A percentile compares a stretch with the other conserved stretches of the same genome.
Conservation (phyloP, 208 protist species). For the Phytomonas sp. region DNA sequence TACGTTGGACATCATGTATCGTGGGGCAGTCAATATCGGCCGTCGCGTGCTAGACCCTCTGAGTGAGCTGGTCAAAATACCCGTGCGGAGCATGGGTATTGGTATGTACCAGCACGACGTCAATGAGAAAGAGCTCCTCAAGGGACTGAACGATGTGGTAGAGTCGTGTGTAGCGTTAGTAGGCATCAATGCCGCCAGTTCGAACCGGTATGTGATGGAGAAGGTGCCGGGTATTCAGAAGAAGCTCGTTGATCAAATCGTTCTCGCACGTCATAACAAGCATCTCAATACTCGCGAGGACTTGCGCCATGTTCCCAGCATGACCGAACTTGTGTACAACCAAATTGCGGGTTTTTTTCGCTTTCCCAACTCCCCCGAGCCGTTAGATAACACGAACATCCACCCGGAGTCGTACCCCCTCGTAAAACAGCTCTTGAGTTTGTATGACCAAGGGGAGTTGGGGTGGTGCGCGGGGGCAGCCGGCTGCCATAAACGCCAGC, state of each 20-base stretch:
- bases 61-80: conserved; percentile 86
- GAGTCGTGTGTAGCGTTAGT: conserved; percentile 72
- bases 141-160: conserved; percentile 47
- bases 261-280: conserved; percentile 47
- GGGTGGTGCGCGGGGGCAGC: neutral
- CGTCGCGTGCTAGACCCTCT: conserved; percentile 86
- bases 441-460: conserved; percentile 20
- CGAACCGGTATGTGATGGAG: conserved; percentile 73
- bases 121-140: conserved; percentile 46
- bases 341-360: conserved; percentile 84
- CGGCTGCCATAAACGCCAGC: conserved; percentile 12
- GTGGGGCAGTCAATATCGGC: conserved; percentile 81
- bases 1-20: conserved; percentile 61
- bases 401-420: conserved; percentile 77
- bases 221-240: conserved; percentile 69
- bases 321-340: conserved; percentile 63
- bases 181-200: conserved; percentile 68
- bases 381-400: conserved; percentile 73
- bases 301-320: conserved; percentile 59
- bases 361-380: conserved; percentile 78
- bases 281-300: conserved; percentile 64
- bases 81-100: conserved; percentile 80
- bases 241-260: conserved; percentile 65
- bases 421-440: conserved; percentile 31
- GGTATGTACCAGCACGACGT: conserved; percentile 91